Evolutionary conservation across 495 filamentous ascomycete species (phyloP).

Genomic region (Xylaria sp.): DNA sequence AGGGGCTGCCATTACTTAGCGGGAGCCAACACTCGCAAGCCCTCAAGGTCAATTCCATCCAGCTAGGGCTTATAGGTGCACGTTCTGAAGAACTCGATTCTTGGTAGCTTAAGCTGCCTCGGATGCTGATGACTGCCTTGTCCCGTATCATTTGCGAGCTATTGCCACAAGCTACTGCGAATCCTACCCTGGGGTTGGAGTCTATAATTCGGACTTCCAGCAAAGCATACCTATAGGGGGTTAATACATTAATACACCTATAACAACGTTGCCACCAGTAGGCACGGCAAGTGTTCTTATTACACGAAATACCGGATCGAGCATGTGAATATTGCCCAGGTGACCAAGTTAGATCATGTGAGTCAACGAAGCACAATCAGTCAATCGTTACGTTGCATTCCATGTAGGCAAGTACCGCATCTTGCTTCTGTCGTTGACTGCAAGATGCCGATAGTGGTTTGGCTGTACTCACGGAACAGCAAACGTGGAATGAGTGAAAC

Average conservation of each 20-base stretch:
- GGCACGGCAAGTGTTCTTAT: neutral
- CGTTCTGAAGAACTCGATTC: neutral
- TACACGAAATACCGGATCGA: neutral
- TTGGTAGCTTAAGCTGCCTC: constrained; percentile 3
- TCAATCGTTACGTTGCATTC: constrained; percentile 5
- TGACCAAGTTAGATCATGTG: neutral
- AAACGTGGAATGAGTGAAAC: constrained; percentile 15
- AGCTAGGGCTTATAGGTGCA: neutral
- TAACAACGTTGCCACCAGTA: constrained; percentile 8
- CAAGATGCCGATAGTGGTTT: constrained; percentile 16
- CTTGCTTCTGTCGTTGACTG: constrained; percentile 17
- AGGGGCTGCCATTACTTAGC: neutral
- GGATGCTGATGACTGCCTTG: neutral
- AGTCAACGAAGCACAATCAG: neutral
- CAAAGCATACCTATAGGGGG: neutral
- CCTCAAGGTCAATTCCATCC: neutral
- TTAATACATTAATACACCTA: constrained; percentile 13
- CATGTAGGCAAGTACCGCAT: constrained; percentile 9
- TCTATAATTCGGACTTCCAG: neutral
- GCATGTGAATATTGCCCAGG: neutral
- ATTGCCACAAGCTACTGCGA: constrained; percentile 5
- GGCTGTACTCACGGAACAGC: constrained; percentile 1
- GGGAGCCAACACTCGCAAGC: neutral
- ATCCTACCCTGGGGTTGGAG: neutral
- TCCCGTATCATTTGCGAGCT: neutral